Conservation (phyloP, 2,329 filamentous ascomycete species). For the Pseudofabraea citricarpa region DNA sequence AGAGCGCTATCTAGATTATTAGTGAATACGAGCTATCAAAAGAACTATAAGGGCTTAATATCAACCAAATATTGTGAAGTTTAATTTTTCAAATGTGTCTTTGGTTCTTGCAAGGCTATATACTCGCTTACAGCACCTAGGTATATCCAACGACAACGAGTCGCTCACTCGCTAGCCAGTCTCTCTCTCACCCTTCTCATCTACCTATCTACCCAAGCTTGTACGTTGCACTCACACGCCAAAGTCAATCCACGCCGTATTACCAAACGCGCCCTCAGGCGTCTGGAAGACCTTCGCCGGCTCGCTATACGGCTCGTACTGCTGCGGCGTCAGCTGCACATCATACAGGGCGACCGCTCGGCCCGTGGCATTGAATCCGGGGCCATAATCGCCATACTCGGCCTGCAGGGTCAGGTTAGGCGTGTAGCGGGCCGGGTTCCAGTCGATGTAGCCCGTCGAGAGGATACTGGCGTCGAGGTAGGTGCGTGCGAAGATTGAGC, state of each 20-base stretch:
- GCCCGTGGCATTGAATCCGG: constrained; percentile 44
- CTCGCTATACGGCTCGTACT: background rate
- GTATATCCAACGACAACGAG: no score
- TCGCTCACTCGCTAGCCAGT: background rate
- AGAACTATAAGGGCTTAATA: no score
- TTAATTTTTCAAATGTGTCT: no score
- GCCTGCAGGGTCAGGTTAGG: constrained; percentile 27
- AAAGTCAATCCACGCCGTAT: constrained; percentile 5
- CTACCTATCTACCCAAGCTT: background rate
- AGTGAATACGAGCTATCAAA: no score
- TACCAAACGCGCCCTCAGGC: constrained; percentile 3
- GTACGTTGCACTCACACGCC: background rate
- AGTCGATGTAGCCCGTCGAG: constrained; percentile 44
- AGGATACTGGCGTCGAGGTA: constrained; percentile 47
- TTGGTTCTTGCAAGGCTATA: no score
- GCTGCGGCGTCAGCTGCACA: background rate
- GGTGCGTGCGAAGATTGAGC: constrained; percentile 44
- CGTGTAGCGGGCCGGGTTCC: constrained; percentile 27
- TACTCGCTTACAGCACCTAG: no score
- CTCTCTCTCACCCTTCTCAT: background rate
- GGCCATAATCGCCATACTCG: constrained; percentile 45
- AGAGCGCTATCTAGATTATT: no score
- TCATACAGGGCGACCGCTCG: constrained; percentile 17
- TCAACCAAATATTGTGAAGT: no score
- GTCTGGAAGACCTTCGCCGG: constrained; percentile 5